Evolutionary conservation across 208 protist genomes (phyloP).

Genomic region (Leishmania martiniquensis): DNA sequence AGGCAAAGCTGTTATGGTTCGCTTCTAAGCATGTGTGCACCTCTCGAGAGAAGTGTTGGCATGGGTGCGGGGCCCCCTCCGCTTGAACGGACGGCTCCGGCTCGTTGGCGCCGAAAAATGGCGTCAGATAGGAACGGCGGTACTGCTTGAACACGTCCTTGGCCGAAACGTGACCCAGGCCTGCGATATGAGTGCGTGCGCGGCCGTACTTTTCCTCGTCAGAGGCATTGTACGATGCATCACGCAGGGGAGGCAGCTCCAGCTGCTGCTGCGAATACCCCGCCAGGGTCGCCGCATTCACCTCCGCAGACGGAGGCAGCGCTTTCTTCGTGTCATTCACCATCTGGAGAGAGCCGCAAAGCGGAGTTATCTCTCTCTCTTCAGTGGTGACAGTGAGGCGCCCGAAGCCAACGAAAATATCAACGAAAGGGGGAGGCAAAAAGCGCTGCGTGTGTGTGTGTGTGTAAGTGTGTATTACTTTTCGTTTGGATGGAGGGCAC

Average conservation of each 20-base stretch:
- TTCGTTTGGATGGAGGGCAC: too few relatives aligned
- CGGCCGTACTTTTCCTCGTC: conserved; percentile 32
- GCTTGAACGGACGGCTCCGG: conserved; percentile 42
- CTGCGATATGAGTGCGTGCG: conserved; percentile 25
- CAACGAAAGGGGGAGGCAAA: conserved; percentile 28
- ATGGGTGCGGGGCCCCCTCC: conserved; percentile 49
- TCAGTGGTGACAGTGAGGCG: too few relatives aligned
- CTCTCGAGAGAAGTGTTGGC: conserved; percentile 56
- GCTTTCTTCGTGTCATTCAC: conserved; percentile 7
- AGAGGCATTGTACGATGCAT: conserved; percentile 16
- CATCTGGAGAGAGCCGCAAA: conserved; percentile 7
- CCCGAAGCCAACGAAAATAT: too few relatives aligned
- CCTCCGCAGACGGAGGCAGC: conserved; percentile 3
- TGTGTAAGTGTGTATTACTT: too few relatives aligned
- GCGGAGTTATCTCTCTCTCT: too few relatives aligned
- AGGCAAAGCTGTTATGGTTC: conserved; percentile 60
- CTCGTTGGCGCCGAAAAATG: conserved; percentile 81
- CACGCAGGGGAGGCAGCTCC: conserved; percentile 3
- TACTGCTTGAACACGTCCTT: conserved; percentile 49
- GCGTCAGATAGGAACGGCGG: conserved; percentile 63
- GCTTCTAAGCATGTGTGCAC: conserved; percentile 71
- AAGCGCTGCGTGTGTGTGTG: too few relatives aligned
- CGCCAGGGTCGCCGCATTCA: background rate
- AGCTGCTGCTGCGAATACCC: background rate
- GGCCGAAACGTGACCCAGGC: conserved; percentile 23